Evolutionary conservation across 225 moss, liverwort and hornwort species (phyloP), one percentile per base, ranked within the genome.

Genomic region (Rhytidiadelphus loreus): DNA sequence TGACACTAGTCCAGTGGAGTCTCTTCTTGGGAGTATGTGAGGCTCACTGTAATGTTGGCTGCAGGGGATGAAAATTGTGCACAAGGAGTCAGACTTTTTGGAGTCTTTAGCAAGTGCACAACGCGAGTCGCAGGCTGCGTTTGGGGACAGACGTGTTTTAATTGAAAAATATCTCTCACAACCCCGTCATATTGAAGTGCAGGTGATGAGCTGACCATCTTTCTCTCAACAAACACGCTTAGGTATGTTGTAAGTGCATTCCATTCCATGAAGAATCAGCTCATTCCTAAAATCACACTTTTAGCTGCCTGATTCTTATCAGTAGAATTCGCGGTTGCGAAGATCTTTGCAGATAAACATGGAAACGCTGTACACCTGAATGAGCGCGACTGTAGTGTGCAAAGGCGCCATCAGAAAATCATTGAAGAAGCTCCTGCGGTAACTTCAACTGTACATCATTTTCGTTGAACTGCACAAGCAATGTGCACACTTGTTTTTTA

Each of bases 381-480:
- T 89, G 98, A 98, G 88, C 93, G 98, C 26, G 98, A 98, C 93
- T 98, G 98, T 90, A 98, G 98, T 86, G 95, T 98, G 74, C 98
- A 98, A 91, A 94, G 98, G 87, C 96, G 98, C 80, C 98, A 98
- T 89, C 98, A 98, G 91, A 98, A 98, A 90, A 97, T 98, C 79
- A 97, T 98, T 87, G 98, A 98, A 91, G 98, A 98, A 85, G 97
- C 96, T 86, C 98, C 98, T 89, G 98, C 98, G 94, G 98, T 97
- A 96, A 88, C 56, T 69, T 50, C 25, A 82, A 85, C 19, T 82
- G 61, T 22, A 20, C 12, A 70, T 44, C 58, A 24, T 87, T 69
- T 66, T 70, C 70, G 7, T 71, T 48, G 50, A 46, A 66, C 46
- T 80, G 57, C 58, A 37, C 70, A 70, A 29, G 28, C 55, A 43